Base-by-base conservation (phyloP, 2,329 filamentous ascomycete genomes). In the Pseudogymnoascus sp. region DNA sequence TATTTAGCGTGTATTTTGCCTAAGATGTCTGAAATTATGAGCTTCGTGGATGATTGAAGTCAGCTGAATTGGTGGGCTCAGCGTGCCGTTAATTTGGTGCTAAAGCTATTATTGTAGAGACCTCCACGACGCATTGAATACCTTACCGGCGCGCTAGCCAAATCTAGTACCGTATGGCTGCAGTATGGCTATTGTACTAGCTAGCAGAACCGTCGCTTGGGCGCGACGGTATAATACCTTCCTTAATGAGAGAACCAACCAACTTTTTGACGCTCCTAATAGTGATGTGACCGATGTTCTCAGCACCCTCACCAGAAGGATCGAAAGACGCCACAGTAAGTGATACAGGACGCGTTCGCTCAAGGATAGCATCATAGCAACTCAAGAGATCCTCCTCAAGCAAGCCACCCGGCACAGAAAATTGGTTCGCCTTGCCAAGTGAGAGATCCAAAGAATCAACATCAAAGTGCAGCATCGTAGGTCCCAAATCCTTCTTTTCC, bases 401-500 rank as follows among this genome's bases (percentile, higher is more conserved):
- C 33, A 76, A 35, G 0, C 72, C 73, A 1, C 72, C 73, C 1
- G 69, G 67, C 0, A 70, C 72, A 22, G 72, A 70, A 60, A 71
- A 75, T 36, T 71, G 71, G 61, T 76, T 75, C 3, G 70, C 73
- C n/a, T 66, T 67, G 0, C 73, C 73, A 11, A 73, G 63, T 1
- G 68, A 71, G 2, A 67, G 62, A 47, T 75, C 73, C 3, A 75
- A 63, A 3, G 68, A 65, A 59, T 75, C 74, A 4, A 75, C 65
- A 47, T 76, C 74, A 2, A 75, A 59, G 50, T 75, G 74, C 6
- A 75, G 69, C 59, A 74, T 64, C 1, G 69, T 67, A 14, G 60
- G 58, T 25, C 58, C 60, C 43, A 64, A 68, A n/a, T 59, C 60
- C 30, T 30, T 41, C 28, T 57, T 20, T 5, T 58, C 60, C 12